Conservation (phyloP, 495 filamentous ascomycete genomes). For the Pseudotulostoma volvatum region DNA sequence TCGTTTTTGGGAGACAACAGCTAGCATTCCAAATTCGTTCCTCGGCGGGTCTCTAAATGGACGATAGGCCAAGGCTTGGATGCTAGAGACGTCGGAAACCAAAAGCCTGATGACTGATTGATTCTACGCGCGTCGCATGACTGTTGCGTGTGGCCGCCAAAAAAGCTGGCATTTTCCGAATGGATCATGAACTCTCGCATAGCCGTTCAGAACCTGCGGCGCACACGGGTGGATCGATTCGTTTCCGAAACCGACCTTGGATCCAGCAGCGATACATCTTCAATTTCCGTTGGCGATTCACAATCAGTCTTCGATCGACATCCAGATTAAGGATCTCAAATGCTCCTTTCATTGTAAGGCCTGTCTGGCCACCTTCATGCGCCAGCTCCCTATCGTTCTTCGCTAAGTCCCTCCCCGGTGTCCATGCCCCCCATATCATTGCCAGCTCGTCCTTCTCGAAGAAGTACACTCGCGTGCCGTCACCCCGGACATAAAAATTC, state of each 20-base stretch:
- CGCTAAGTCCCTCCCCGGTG: constrained; percentile 18
- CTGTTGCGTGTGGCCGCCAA: too few species aligned
- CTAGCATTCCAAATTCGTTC: too few species aligned
- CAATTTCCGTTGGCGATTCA: constrained; percentile 74
- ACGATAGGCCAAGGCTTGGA: too few species aligned
- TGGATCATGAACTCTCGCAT: too few species aligned
- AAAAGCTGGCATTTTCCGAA: too few species aligned
- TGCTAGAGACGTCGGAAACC: too few species aligned
- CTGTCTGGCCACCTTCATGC: constrained; percentile 6
- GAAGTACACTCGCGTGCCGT: constrained; percentile 94
- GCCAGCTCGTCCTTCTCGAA: constrained; percentile 74
- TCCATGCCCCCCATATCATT: constrained; percentile 56
- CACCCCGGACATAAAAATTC: constrained; percentile 92
- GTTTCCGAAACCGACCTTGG: constrained; percentile 77
- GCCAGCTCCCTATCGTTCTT: constrained; percentile 8
- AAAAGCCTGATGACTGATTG: too few species aligned
- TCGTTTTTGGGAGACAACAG: too few species aligned
- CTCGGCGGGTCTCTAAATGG: too few species aligned
- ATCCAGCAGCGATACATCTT: constrained; percentile 99
- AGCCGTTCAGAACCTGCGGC: too few species aligned
- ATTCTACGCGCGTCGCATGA: too few species aligned
- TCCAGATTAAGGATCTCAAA: constrained; percentile 67
- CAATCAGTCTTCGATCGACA: constrained; percentile 70
- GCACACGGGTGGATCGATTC: too few species aligned
- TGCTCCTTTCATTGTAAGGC: constrained; percentile 8